phyloP scores from a whole-genome alignment of 2,329 filamentous ascomycete species.

The Xylaria sp. region DNA sequence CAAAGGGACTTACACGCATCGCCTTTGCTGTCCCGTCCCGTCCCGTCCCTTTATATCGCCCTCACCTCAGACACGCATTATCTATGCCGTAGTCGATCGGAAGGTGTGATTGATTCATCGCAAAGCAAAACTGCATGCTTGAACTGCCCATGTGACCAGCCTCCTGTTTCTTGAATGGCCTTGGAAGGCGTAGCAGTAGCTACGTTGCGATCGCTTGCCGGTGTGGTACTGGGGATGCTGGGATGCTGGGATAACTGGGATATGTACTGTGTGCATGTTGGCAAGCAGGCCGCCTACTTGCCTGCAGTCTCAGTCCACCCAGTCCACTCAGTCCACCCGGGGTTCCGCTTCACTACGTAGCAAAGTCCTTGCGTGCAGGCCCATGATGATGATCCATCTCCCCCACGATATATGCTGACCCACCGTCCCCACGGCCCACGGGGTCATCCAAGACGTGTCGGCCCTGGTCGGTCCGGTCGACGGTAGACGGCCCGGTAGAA shows the following conservation, averaged over 20 bases:
- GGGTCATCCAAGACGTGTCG: not conserved
- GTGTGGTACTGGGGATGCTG: not conserved
- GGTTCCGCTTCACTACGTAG: not conserved
- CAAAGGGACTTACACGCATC: not conserved
- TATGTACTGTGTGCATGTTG: not conserved
- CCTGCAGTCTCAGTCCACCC: not conserved
- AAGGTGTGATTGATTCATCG: too few species aligned
- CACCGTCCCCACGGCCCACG: not conserved
- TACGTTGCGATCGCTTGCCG: not conserved
- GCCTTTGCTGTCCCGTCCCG: too few species aligned
- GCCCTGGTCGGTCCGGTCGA: not conserved
- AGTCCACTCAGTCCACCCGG: too few species aligned
- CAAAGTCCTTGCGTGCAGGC: not conserved
- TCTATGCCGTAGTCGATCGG: not conserved
- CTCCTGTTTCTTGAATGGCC: not conserved
- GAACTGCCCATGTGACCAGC: not conserved
- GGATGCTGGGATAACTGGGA: too few species aligned
- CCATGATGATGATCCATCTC: too few species aligned
- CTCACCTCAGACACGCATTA: not conserved
- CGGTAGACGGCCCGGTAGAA: too few species aligned
- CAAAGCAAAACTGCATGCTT: too few species aligned
- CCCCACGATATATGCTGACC: not conserved
- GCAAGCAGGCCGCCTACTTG: not conserved
- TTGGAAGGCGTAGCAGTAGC: too few species aligned
- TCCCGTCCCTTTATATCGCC: too few species aligned